Percentiles rank a stretch among this genome's conserved stretches.
Conservation (phyloP, 2,329 filamentous ascomycete genomes). For the Polytolypa hystricis region DNA sequence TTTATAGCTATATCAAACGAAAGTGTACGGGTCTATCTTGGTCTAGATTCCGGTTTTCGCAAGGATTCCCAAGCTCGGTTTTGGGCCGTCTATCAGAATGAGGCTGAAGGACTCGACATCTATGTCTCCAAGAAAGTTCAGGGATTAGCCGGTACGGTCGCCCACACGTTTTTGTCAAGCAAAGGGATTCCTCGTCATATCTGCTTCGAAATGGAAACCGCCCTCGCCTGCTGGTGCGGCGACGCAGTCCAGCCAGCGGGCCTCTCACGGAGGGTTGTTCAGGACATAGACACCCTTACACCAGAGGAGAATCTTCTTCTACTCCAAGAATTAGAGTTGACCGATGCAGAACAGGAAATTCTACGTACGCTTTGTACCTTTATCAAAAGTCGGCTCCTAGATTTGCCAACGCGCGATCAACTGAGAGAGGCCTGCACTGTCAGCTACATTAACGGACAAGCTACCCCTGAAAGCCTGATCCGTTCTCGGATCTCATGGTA, state of each 20-base stretch:
- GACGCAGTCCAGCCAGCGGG: slow-evolving; percentile 19
- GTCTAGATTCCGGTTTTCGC: slow-evolving; percentile 32
- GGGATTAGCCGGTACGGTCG: slow-evolving; percentile 32
- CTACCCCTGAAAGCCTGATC: slow-evolving; percentile 26
- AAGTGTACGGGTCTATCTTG: slow-evolving; percentile 23
- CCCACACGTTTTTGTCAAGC: slow-evolving; percentile 37
- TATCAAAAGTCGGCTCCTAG: slow-evolving; percentile 25
- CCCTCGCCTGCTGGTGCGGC: slow-evolving; percentile 26
- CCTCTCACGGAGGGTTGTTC: slow-evolving; percentile 28
- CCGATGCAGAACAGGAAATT: slow-evolving; percentile 19
- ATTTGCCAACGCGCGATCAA: slow-evolving; percentile 29
- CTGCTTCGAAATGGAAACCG: slow-evolving; percentile 30
- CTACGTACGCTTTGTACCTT: slow-evolving; percentile 22
- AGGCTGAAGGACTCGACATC: slow-evolving; percentile 25
- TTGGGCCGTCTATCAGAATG: slow-evolving; percentile 31
- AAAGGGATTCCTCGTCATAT: slow-evolving; percentile 28
- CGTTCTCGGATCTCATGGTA: slow-evolving; percentile 34
- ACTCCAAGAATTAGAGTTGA: slow-evolving; percentile 26
- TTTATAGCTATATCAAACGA: slow-evolving; percentile 19
- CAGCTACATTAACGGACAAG: slow-evolving; percentile 31
- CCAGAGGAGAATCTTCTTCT: slow-evolving; percentile 32
- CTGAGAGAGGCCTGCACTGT: slow-evolving; percentile 29
- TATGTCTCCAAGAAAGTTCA: slow-evolving; percentile 35
- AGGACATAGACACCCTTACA: slow-evolving; percentile 33
- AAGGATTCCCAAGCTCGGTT: slow-evolving; percentile 27